These are phyloP conservation scores for Ascocoryne sarcoides DNA, from an alignment of 2,329 filamentous ascomycete genomes.

Conservation along the genomic window DNA sequence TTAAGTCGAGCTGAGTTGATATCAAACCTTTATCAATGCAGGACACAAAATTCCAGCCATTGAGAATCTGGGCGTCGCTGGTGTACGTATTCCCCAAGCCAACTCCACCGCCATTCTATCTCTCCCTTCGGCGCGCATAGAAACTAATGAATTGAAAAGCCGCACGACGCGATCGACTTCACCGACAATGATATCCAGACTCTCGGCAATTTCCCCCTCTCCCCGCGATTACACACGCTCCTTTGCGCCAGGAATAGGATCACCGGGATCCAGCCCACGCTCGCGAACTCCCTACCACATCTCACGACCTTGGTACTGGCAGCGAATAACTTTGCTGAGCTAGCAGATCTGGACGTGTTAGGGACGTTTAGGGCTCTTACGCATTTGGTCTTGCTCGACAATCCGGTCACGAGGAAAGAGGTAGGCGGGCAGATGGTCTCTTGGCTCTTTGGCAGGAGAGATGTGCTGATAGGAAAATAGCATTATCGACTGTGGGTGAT, in stretches of 20 bases:
- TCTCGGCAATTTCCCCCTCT: slow-evolving; percentile 87
- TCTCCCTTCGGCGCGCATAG: neutral
- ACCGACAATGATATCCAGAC: slow-evolving; percentile 95
- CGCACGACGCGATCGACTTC: slow-evolving; percentile 94
- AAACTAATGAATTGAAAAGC: slow-evolving; percentile 42
- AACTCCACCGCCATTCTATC: too few relatives aligned
- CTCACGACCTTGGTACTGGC: slow-evolving; percentile 75
- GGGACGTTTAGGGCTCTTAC: slow-evolving; percentile 59
- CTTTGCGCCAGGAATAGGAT: slow-evolving; percentile 87
- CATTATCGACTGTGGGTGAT: slow-evolving; percentile 89
- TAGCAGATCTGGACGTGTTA: slow-evolving; percentile 82
- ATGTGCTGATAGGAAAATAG: slow-evolving; percentile 35
- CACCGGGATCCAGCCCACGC: slow-evolving; percentile 64
- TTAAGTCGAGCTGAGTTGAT: slow-evolving; percentile 73
- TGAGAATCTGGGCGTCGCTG: slow-evolving; percentile 93
- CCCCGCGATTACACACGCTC: slow-evolving; percentile 77
- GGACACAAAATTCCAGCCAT: slow-evolving; percentile 96
- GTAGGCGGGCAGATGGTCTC: slow-evolving; percentile 40
- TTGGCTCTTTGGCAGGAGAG: neutral
- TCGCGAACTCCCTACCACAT: slow-evolving; percentile 71
- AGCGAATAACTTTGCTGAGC: slow-evolving; percentile 71
- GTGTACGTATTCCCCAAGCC: slow-evolving; percentile 63
- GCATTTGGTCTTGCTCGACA: slow-evolving; percentile 74
- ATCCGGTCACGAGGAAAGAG: slow-evolving; percentile 88
- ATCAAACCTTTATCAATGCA: slow-evolving; percentile 52